A percentile compares a stretch with the other conserved stretches of the same genome.
Conservation (phyloP, 495 filamentous ascomycete genomes). For the Rostrohypoxylon terebratum region DNA sequence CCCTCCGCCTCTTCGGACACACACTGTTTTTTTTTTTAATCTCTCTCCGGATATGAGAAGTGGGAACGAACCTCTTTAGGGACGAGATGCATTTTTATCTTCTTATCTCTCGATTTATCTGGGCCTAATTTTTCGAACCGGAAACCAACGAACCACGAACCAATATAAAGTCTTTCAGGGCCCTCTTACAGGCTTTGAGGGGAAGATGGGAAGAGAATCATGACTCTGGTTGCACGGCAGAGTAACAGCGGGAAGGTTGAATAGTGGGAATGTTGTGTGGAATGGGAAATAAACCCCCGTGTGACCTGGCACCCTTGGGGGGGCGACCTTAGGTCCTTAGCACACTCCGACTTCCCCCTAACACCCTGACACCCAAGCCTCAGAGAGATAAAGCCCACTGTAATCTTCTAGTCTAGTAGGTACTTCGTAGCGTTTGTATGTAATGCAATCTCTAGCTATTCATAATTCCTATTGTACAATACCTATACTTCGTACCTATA, state of each 20-base stretch:
- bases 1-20: neutral
- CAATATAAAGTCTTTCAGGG: neutral
- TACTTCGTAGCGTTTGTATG: neutral
- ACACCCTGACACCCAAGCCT: no score
- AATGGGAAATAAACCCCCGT: neutral
- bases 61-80: slow-evolving; percentile 79
- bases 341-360: no score
- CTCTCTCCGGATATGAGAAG: slow-evolving; percentile 4
- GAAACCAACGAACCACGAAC: neutral
- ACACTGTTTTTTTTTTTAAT: no score
- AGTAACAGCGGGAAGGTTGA: slow-evolving; percentile 1
- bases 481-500: neutral
- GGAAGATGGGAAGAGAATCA: neutral
- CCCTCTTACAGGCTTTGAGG: neutral
- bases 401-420: no score
- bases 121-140: neutral
- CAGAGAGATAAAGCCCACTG: no score
- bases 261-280: neutral
- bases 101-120: slow-evolving; percentile 23
- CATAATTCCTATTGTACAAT: no score
- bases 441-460: neutral
- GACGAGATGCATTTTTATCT: slow-evolving; percentile 83
- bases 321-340: no score
- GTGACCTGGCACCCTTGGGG: neutral
- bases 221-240: slow-evolving; percentile 18